Percentiles rank a stretch among this genome's conserved stretches.
These are phyloP conservation scores for Aspergillus viridinutans DNA, from an alignment of 2,329 filamentous ascomycete species.

Conservation along the genomic window DNA sequence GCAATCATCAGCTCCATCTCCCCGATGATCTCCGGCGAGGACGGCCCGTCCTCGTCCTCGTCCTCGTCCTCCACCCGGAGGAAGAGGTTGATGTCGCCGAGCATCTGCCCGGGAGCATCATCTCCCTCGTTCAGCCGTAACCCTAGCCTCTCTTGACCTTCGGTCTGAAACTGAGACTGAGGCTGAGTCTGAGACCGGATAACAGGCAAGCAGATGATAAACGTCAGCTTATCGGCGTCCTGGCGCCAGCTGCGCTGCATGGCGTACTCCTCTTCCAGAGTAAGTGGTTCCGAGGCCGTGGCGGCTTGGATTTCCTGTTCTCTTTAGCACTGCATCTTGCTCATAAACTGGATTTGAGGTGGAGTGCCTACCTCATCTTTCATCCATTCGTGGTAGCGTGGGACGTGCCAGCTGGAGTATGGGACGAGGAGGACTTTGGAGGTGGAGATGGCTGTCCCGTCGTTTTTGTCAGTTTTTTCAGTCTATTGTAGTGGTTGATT, in stretches of 20 bases:
- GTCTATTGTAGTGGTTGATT: neutral
- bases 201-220: slow-evolving; percentile 69
- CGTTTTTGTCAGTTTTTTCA: neutral
- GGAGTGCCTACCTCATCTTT: slow-evolving; percentile 58
- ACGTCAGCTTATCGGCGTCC: slow-evolving; percentile 83
- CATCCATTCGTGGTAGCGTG: slow-evolving; percentile 88
- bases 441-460: slow-evolving; percentile 66
- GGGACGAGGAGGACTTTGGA: slow-evolving; percentile 70
- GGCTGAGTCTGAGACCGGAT: neutral
- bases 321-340: slow-evolving; percentile 8
- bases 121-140: slow-evolving; percentile 29
- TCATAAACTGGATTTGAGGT: no score
- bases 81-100: slow-evolving; percentile 80
- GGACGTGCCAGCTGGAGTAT: slow-evolving; percentile 77
- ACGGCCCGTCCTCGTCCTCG: slow-evolving; percentile 46
- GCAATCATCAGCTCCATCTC: slow-evolving; percentile 16
- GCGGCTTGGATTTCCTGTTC: slow-evolving; percentile 66
- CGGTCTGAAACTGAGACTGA: neutral
- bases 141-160: neutral
- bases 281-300: slow-evolving; percentile 83
- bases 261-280: slow-evolving; percentile 74
- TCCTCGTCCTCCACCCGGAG: slow-evolving; percentile 58
- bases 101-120: slow-evolving; percentile 57
- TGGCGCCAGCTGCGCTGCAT: slow-evolving; percentile 87
- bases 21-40: slow-evolving; percentile 19